phyloP scores from a whole-genome alignment of 2,329 filamentous ascomycete genomes.

The Nothophoma quercina region DNA sequence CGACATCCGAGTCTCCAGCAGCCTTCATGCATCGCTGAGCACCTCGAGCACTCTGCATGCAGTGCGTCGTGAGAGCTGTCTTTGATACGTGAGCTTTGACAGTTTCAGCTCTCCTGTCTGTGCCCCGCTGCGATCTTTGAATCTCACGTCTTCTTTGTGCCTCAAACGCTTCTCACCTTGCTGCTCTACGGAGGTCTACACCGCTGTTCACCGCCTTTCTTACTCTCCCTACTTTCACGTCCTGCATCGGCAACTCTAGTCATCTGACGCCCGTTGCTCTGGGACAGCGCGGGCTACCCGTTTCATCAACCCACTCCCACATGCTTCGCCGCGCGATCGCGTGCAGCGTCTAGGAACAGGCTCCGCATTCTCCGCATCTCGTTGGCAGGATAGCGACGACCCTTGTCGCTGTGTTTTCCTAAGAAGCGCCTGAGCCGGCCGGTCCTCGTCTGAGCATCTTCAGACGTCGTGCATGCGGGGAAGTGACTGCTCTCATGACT shows the following conservation, averaged over 20 bases:
- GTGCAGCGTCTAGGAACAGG: slow-evolving; percentile 27
- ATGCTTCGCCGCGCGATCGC: slow-evolving; percentile 31
- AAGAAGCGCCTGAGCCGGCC: slow-evolving; percentile 44
- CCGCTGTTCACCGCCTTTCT: slow-evolving; percentile 15
- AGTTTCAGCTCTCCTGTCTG: slow-evolving; percentile 6
- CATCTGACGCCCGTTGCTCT: slow-evolving; percentile 41
- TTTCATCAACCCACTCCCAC: slow-evolving; percentile 26
- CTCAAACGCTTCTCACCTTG: slow-evolving; percentile 2
- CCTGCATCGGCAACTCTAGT: slow-evolving; percentile 29
- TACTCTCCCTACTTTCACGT: slow-evolving; percentile 8
- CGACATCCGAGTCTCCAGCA: slow-evolving; percentile 5
- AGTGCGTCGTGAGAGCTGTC: slow-evolving; percentile 4
- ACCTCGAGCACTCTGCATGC: slow-evolving; percentile 9
- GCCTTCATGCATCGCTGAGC: slow-evolving; percentile 6
- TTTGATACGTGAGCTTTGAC: slow-evolving; percentile 6
- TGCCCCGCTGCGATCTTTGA: neutral
- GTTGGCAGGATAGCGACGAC: slow-evolving; percentile 26
- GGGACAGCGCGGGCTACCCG: slow-evolving; percentile 23
- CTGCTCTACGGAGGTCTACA: slow-evolving; percentile 5
- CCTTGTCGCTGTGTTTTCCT: slow-evolving; percentile 28
- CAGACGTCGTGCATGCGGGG: slow-evolving; percentile 35
- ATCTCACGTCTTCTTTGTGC: slow-evolving; percentile 7
- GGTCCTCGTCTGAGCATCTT: slow-evolving; percentile 16
- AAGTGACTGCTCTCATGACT: slow-evolving; percentile 23
- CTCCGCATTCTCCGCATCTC: slow-evolving; percentile 23